Percentiles rank a stretch among this genome's conserved stretches.
Evolutionary conservation across 1,139 yeast genomes (phyloP).

Genomic region (Taiozyma sp.): DNA sequence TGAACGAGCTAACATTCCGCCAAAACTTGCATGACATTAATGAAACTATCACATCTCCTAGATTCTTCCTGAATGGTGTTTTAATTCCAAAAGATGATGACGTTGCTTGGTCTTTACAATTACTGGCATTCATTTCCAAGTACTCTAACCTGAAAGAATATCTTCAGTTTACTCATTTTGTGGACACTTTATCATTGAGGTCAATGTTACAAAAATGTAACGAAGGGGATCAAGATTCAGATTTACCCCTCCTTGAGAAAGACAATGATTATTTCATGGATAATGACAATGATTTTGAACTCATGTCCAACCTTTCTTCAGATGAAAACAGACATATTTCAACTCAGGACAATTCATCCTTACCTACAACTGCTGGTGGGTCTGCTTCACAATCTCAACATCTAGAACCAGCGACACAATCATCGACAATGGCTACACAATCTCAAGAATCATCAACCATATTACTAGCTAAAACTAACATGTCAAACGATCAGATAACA

Average conservation of each 20-base stretch:
- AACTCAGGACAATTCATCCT: background rate
- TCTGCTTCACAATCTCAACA: background rate
- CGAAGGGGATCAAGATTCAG: slow-evolving; percentile 8
- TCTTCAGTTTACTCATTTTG: slow-evolving; percentile 64
- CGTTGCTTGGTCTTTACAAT: slow-evolving; percentile 87
- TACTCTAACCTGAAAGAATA: slow-evolving; percentile 74
- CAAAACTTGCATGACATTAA: slow-evolving; percentile 18
- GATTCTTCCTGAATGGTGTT: slow-evolving; percentile 69
- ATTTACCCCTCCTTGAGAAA: slow-evolving; percentile 14
- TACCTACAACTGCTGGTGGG: background rate
- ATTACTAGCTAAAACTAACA: background rate
- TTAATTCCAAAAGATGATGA: slow-evolving; percentile 89
- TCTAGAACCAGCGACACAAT: background rate
- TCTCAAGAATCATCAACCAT: slow-evolving; percentile 1
- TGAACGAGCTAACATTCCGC: slow-evolving; percentile 8
- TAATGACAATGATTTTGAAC: slow-evolving; percentile 4
- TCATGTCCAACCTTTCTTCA: slow-evolving; percentile 12
- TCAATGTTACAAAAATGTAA: slow-evolving; percentile 17
- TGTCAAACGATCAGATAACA: background rate
- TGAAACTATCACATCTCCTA: slow-evolving; percentile 36
- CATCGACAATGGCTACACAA: slow-evolving; percentile 3
- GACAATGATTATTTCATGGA: slow-evolving; percentile 4
- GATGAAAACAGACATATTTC: slow-evolving; percentile 13
- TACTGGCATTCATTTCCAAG: slow-evolving; percentile 88
- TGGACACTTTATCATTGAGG: slow-evolving; percentile 37